Base-by-base conservation (phyloP, 768 basidiomycete species). In the Phylloporus rhodoxanthus region DNA sequence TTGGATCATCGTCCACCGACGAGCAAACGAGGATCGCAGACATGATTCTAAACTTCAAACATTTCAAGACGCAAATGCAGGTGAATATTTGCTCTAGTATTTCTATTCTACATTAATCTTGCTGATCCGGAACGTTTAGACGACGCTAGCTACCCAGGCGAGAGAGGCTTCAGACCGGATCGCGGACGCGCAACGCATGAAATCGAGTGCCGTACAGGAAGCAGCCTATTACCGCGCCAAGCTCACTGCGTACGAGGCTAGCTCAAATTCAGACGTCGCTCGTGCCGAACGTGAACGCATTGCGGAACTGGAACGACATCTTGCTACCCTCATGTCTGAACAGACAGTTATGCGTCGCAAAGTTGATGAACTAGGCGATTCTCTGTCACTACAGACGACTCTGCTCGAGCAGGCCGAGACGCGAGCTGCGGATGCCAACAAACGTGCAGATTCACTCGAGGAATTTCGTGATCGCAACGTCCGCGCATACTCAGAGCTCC, bases 221-320 rank as follows among this genome's bases (percentile, higher is more conserved):
- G 88, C 94, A 2, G 91, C 93, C 1, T 97, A 87, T 71, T 96
- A 93, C 65, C 90, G 94, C 43, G 90, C 94, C 41, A 97, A 98
- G 70, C 72, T 95, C n/a, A 78, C 83, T 3, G 92, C 95, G 0
- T 69, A 91, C 44, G 96, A 98, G 64, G 70, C 78, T 1, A 75
- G 78, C 38, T 78, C 81, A 15, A 77, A 84, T 9, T 62, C 70
- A 6, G 93, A 95, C 29, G 61, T 82, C 2, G 69, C 74, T 28
- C 82, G 82, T 25, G 63, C 94, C 6, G 93, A 96, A 56, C 81
- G 83, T 10, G 87, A 91, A 43, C 88, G 92, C 32, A 68, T 84
- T 17, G 62, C 73, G 15, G 84, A 88, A 33, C 76, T 95, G 32
- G 93, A 95, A 64, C 75, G 75, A 21, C 82, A 85, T 53, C 66